Evolutionary conservation across 257 asterid genomes (phyloP).

Genomic region (Ballota nigra): DNA sequence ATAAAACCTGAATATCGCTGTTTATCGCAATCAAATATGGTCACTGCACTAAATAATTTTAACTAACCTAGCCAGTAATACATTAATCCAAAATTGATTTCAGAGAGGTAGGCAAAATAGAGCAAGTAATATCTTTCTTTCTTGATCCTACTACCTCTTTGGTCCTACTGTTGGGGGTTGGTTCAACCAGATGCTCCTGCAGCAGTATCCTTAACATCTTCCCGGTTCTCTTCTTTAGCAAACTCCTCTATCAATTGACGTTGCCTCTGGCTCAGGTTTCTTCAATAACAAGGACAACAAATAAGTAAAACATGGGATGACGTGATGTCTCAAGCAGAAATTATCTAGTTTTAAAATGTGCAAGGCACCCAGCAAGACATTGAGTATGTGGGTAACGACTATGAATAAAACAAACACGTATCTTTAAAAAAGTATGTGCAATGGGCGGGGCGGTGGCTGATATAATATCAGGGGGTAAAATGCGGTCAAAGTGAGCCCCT

Average conservation of each 20-base stretch:
- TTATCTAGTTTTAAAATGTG: background rate
- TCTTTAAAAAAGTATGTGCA: background rate
- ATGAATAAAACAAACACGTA: background rate
- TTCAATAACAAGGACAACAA: slow-evolving; percentile 18
- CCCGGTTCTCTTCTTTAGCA: slow-evolving; percentile 74
- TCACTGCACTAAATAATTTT: background rate
- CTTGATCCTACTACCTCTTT: background rate
- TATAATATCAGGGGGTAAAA: background rate
- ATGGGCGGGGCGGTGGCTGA: background rate
- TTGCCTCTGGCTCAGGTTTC: slow-evolving; percentile 72
- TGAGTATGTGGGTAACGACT: background rate
- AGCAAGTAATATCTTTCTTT: background rate
- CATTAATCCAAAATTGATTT: background rate
- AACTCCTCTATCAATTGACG: slow-evolving; percentile 84
- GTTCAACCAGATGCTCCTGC: slow-evolving; percentile 74
- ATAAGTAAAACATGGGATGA: background rate
- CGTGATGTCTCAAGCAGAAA: background rate
- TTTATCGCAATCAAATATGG: background rate
- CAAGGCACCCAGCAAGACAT: background rate
- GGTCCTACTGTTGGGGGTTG: background rate
- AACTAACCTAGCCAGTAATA: background rate
- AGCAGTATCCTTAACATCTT: slow-evolving; percentile 61
- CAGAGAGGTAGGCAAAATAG: background rate
- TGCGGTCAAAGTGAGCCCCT: too few species aligned
- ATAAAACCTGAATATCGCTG: background rate